Conservation (phyloP, 805 yeast genomes). For the Ogataea minuta region DNA sequence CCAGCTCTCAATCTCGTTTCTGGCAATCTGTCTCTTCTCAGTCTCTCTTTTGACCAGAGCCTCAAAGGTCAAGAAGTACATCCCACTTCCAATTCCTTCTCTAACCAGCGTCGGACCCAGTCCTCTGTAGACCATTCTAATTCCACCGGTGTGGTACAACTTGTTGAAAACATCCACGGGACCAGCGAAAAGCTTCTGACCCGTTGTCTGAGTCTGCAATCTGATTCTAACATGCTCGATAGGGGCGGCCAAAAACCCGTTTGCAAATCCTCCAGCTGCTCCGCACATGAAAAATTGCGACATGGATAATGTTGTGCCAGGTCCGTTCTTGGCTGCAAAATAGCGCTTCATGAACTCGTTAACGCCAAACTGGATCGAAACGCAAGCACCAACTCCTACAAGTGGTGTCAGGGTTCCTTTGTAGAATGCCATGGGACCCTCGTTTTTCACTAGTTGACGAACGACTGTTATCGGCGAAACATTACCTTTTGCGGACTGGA, state of each 20-base stretch:
- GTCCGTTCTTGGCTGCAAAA: slow-evolving; percentile 46
- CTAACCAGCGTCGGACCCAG: slow-evolving; percentile 77
- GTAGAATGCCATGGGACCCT: slow-evolving; percentile 85
- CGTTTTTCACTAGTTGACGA: slow-evolving; percentile 64
- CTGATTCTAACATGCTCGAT: slow-evolving; percentile 94
- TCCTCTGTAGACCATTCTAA: slow-evolving; percentile 65
- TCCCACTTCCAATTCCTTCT: slow-evolving; percentile 86
- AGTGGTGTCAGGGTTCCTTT: slow-evolving; percentile 93
- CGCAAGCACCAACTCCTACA: slow-evolving; percentile 97
- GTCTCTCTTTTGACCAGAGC: slow-evolving; percentile 72
- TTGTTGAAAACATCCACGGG: slow-evolving; percentile 71
- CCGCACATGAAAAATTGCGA: slow-evolving; percentile 81
- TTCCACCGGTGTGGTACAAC: slow-evolving; percentile 53
- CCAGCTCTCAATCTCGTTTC: slow-evolving; percentile 85
- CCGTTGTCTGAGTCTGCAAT: slow-evolving; percentile 78
- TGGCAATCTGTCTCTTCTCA: slow-evolving; percentile 40
- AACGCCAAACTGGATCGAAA: slow-evolving; percentile 92
- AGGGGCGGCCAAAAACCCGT: slow-evolving; percentile 86
- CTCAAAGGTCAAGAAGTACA: slow-evolving; percentile 87
- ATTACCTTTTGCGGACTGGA: slow-evolving; percentile 83
- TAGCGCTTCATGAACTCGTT: slow-evolving; percentile 90
- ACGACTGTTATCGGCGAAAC: slow-evolving; percentile 75
- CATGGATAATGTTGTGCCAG: slow-evolving; percentile 46
- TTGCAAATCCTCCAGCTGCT: slow-evolving; percentile 88
- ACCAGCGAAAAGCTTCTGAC: slow-evolving; percentile 54